These are phyloP conservation scores for Pyricularia pennisetigena DNA, from an alignment of 2,329 filamentous ascomycete species.

Conservation along the genomic window DNA sequence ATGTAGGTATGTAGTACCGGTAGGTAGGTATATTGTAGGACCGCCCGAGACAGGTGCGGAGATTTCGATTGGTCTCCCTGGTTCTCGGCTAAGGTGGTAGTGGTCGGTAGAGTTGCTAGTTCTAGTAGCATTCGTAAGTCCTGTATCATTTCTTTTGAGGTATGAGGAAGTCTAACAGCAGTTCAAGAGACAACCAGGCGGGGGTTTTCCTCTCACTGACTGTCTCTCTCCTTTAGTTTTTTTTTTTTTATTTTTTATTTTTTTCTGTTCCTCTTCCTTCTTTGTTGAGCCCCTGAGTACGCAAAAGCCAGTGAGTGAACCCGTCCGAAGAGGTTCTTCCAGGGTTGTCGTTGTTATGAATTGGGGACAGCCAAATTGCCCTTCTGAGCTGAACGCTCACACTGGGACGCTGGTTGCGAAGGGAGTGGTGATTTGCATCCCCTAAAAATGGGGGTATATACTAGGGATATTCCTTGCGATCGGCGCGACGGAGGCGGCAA, in stretches of 20 bases:
- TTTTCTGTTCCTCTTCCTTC: slow-evolving; percentile 1
- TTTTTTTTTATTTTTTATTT: slow-evolving; percentile 2
- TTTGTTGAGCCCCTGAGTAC: neutral
- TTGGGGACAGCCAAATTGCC: neutral
- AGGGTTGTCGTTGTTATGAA: neutral
- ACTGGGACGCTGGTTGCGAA: neutral
- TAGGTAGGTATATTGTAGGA: neutral
- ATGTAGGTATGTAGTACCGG: neutral
- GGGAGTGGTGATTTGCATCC: neutral
- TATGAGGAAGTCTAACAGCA: neutral
- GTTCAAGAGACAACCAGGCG: neutral
- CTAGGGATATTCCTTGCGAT: neutral
- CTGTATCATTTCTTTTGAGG: slow-evolving; percentile 1
- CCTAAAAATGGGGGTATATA: neutral
- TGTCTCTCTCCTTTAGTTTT: neutral
- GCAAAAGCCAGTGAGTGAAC: neutral
- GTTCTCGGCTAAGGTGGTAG: neutral
- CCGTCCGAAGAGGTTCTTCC: neutral
- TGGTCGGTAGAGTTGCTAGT: neutral
- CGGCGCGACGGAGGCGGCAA: slow-evolving; percentile 6
- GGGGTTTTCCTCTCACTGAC: neutral
- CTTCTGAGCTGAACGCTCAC: neutral
- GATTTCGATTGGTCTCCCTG: neutral
- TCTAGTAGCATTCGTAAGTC: neutral
- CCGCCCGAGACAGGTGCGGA: neutral